Evolutionary conservation across 2,329 filamentous ascomycete species (phyloP).

Genomic region (Dothistroma pini): DNA sequence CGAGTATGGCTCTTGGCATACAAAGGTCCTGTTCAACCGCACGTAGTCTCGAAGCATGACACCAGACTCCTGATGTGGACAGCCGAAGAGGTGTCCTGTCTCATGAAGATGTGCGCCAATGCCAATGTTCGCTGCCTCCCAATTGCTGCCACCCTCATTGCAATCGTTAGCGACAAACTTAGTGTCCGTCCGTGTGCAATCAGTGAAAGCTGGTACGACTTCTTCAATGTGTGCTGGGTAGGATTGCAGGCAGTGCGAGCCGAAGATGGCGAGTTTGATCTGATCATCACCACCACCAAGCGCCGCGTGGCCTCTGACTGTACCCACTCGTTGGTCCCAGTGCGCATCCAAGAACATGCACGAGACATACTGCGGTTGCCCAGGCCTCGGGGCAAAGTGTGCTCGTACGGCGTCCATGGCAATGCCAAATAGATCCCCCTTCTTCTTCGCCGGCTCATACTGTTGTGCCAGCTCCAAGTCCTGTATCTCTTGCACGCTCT

Average conservation of each 20-base stretch:
- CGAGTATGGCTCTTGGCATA: conserved; percentile 76
- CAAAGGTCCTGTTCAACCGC: conserved; percentile 76
- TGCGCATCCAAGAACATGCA: conserved; percentile 82
- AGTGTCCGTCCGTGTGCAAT: conserved; percentile 85
- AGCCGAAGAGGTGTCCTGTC: conserved; percentile 84
- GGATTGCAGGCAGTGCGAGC: conserved; percentile 85
- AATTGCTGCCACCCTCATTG: conserved; percentile 81
- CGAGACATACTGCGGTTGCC: conserved; percentile 85
- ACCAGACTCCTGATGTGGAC: conserved; percentile 83
- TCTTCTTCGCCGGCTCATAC: conserved; percentile 63
- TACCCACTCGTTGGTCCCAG: conserved; percentile 71
- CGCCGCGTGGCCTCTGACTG: conserved; percentile 76
- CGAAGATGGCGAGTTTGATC: conserved; percentile 81
- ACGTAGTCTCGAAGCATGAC: conserved; percentile 90
- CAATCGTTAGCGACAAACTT: conserved; percentile 78
- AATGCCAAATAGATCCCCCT: conserved; percentile 71
- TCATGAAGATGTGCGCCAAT: conserved; percentile 93
- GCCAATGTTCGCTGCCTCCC: conserved; percentile 92
- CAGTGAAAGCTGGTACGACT: conserved; percentile 80
- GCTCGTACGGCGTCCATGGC: conserved; percentile 72
- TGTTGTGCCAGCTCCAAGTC: conserved; percentile 77
- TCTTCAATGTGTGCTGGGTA: conserved; percentile 89
- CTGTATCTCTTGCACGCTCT: conserved; percentile 79
- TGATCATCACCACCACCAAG: conserved; percentile 72
- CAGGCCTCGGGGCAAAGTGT: conserved; percentile 69